Base-by-base conservation (phyloP, 345 rosid species). In the Rhizophora mangle region DNA sequence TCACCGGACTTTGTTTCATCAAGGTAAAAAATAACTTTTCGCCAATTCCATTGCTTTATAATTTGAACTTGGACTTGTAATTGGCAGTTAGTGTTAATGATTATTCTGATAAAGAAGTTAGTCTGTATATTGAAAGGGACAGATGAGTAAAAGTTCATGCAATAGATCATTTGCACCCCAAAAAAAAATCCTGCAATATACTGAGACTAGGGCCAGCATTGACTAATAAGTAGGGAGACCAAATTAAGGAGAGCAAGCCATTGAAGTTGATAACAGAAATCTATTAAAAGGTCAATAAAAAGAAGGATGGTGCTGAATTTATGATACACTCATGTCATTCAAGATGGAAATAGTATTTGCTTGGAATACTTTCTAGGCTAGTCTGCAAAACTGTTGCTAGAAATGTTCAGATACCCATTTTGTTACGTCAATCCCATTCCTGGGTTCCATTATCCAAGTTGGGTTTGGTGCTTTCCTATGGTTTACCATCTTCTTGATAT, bases 21-120 rank as follows among this genome's bases (percentile, higher is more conserved):
- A 64, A 26, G 76, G 76, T 72, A 65, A 70, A 59, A 59, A 27
- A 18, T 56, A 22, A n/a, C 30, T 56, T 36, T 52, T n/a, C 2
- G 10, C 34, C 32, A 51, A 18, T 59, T 65, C 19, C 21, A 27
- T 22, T 24, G 60, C 26, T 6, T 65, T 34, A n/a, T 29, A 52
- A 21, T 32, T 67, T 7, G 36, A 26, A 8, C n/a, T 49, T 52
- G 22, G 2, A 6, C 68, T 43, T 39, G 0, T 24, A 0, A 5
- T 24, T 55, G 18, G 16, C 11, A n/a, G 1, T 62, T 26, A 22
- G 26, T 26, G 21, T 16, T 11, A 37, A 16, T 8, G 52, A 4
- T 29, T 31, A 18, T n/a, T 20, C 19, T 60, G 22, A 59, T 21
- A 56, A 4, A 20, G 2, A 55, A 55, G 60, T 55, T 55, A 55